These are phyloP conservation scores for Solanum tarapatanum DNA, from an alignment of 257 asterid genomes.

Conservation along the genomic window DNA sequence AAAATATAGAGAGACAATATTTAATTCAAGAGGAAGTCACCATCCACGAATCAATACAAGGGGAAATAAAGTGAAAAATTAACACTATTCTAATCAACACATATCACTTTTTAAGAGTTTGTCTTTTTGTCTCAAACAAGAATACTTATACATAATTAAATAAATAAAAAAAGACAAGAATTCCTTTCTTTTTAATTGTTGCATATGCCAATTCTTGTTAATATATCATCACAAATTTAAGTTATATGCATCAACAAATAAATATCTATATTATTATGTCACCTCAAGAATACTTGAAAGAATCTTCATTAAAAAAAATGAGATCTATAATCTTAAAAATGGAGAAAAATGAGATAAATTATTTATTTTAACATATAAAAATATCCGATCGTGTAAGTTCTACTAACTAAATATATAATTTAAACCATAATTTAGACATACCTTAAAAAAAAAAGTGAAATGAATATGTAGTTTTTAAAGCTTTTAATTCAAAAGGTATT, in stretches of 20 bases:
- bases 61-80: background rate
- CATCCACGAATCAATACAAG: background rate
- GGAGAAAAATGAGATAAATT: too few relatives aligned
- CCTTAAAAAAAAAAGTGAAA: background rate
- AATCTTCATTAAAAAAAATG: too few relatives aligned
- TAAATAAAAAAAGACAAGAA: background rate
- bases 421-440: background rate
- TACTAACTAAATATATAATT: background rate
- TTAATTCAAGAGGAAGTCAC: background rate
- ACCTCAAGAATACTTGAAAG: background rate
- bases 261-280: background rate
- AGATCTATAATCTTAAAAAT: too few relatives aligned
- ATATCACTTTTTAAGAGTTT: background rate
- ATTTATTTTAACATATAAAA: too few relatives aligned
- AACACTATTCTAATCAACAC: background rate
- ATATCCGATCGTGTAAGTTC: too few relatives aligned
- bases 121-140: background rate
- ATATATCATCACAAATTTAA: background rate
- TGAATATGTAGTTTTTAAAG: background rate
- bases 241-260: background rate
- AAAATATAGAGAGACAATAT: background rate
- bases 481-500: too few relatives aligned
- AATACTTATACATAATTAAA: background rate
- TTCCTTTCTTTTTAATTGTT: background rate
- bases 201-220: background rate